Conservation (phyloP, 2,329 filamentous ascomycete genomes). For the Diaporthe destruens region DNA sequence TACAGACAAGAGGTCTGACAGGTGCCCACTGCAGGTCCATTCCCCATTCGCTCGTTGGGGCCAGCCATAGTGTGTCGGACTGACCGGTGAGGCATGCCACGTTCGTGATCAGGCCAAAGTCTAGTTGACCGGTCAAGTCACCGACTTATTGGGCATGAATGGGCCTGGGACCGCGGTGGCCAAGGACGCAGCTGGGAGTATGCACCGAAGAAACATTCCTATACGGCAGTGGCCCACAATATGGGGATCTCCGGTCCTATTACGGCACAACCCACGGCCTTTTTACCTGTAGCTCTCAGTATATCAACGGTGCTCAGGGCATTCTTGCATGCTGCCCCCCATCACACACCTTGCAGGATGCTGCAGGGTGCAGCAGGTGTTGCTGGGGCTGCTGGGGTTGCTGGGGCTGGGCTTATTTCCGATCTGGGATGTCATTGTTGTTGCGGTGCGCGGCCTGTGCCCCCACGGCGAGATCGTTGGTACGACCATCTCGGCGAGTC, state of each 20-base stretch:
- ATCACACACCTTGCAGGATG: neutral
- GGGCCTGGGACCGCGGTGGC: slow-evolving; percentile 23
- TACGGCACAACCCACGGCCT: neutral
- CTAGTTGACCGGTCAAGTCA: slow-evolving; percentile 27
- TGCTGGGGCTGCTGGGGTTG: too few species aligned
- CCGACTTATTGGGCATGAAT: slow-evolving; percentile 28
- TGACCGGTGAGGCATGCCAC: slow-evolving; percentile 31
- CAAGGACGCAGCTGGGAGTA: slow-evolving; percentile 11
- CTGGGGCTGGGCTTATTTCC: neutral
- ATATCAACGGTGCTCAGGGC: neutral
- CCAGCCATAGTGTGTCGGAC: slow-evolving; percentile 15
- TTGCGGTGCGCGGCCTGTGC: neutral
- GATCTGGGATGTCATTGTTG: slow-evolving; percentile 9
- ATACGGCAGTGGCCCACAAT: slow-evolving; percentile 10
- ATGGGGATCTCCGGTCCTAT: slow-evolving; percentile 18
- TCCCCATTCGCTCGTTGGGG: slow-evolving; percentile 23
- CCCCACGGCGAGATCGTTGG: slow-evolving; percentile 15
- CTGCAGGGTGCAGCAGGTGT: neutral
- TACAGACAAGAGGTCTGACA: slow-evolving; percentile 10
- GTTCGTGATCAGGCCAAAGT: slow-evolving; percentile 11
- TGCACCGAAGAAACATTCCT: slow-evolving; percentile 25
- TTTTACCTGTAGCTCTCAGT: neutral
- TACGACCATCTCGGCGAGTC: neutral
- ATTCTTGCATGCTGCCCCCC: neutral
- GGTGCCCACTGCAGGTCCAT: slow-evolving; percentile 3